These are phyloP conservation scores for Hylodesmum podocarpum DNA, from an alignment of 306 rosid species.

Conservation along the genomic window DNA sequence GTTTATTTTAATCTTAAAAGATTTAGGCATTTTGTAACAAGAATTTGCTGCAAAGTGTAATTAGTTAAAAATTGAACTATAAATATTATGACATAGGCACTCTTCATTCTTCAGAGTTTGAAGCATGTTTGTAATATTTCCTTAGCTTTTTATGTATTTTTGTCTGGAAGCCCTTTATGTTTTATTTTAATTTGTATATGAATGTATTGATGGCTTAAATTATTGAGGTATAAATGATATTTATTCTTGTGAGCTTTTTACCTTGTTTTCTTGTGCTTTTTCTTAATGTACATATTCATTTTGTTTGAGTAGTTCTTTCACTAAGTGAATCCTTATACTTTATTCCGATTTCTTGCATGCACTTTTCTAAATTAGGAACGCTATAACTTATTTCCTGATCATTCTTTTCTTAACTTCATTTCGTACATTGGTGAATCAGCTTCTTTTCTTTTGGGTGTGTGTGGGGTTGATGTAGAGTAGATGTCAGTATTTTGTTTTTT, in stretches of 20 bases:
- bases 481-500: background rate
- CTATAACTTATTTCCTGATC: background rate
- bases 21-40: background rate
- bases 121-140: background rate
- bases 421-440: background rate
- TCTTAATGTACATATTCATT: background rate
- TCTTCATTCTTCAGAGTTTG: background rate
- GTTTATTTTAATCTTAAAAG: background rate
- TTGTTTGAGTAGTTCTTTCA: constrained; percentile 31
- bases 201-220: background rate
- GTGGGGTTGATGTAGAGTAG: background rate
- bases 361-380: background rate
- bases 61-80: background rate
- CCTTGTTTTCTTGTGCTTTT: background rate
- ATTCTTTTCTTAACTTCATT: background rate
- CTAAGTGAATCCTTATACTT: background rate
- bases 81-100: background rate
- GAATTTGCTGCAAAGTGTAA: constrained; percentile 8
- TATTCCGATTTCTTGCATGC: background rate
- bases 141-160: background rate
- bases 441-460: background rate
- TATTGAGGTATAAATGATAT: constrained; percentile 2
- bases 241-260: background rate
- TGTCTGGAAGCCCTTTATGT: background rate
- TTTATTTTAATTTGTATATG: background rate